Base-by-base conservation (phyloP, 169 alveolate genomes). In the Cystoisospora suis region DNA sequence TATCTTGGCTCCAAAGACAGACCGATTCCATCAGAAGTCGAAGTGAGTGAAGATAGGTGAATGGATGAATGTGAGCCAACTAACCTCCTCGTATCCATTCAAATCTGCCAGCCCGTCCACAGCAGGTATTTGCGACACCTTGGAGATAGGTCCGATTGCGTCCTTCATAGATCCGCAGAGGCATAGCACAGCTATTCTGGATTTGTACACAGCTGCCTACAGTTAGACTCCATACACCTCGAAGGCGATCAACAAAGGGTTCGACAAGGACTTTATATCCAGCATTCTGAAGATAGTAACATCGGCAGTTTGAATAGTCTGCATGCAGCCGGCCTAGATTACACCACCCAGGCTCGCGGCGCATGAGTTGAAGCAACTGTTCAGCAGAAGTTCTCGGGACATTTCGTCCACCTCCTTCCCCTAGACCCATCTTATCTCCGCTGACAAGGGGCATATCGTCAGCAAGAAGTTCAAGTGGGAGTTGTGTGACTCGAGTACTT, bases 201-300 rank as follows among this genome's bases (percentile, higher is more conserved):
- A 94, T 90, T 86, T 94, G 96, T 49, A 94, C 94, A 70, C 95
- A 92, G 42, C 94, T 92, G 34, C 96, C 96, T 34, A 94, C 92
- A 15, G 93, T 79, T 12, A 94, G 94, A 88, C 95, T 88, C 96
- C 96, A 94, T 27, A 77, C 79, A 65, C 93, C 93, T 23, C 79
- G 92, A 38, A 90, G 77, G 38, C 93, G 61, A 87, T 92, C 93
- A 23, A 94, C 93, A 5, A 83, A 93, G 12, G 96, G 96, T 72
- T 94, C 96, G 29, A 94, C 96, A 34, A 94, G 92, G 45, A 94
- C 90, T 42, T 92, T 89, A 46, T 92, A 92, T 7, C 94, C 94
- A 0, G 90, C 94, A 88, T 94, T 89, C 49, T 80, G 93, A 42
- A 89, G 61, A 58, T 45, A 89, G 77, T 89, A 89, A 23, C 87